Evolutionary conservation across 2,329 filamentous ascomycete species (phyloP).

Genomic region (Diaporthe batatas): DNA sequence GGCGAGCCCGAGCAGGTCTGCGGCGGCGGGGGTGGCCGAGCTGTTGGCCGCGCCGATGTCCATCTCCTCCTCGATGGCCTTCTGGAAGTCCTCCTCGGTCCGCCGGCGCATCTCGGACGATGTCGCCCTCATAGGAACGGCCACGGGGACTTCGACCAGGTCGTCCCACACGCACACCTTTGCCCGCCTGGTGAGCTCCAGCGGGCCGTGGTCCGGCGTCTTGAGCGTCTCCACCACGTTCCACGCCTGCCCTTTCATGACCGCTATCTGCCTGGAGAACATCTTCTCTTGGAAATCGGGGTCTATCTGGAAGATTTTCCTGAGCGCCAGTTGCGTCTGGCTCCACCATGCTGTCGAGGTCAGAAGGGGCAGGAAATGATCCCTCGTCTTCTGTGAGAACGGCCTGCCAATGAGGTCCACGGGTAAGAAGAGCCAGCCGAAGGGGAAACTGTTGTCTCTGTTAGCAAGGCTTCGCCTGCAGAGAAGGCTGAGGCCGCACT

Average conservation of each 20-base stretch:
- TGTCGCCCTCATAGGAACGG: slow-evolving; percentile 87
- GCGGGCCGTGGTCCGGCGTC: slow-evolving; percentile 88
- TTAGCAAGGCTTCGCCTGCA: slow-evolving; percentile 44
- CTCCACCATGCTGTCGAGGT: slow-evolving; percentile 98
- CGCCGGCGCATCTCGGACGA: slow-evolving; percentile 86
- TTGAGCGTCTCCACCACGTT: slow-evolving; percentile 99
- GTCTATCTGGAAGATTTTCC: slow-evolving; percentile 90
- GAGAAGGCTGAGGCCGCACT: slow-evolving; percentile 34
- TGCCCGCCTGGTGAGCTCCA: slow-evolving; percentile 90
- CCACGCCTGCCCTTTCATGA: slow-evolving; percentile 99
- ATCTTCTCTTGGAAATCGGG: slow-evolving; percentile 98
- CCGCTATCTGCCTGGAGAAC: slow-evolving; percentile 98
- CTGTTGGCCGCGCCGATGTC: slow-evolving; percentile 84
- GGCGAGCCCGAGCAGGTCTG: slow-evolving; percentile 78
- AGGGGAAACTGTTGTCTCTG: slow-evolving; percentile 83
- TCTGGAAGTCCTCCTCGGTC: slow-evolving; percentile 60
- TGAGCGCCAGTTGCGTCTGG: slow-evolving; percentile 88
- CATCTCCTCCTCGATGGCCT: slow-evolving; percentile 83
- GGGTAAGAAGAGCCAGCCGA: slow-evolving; percentile 97
- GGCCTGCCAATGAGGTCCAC: slow-evolving; percentile 96
- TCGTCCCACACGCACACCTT: slow-evolving; percentile 99
- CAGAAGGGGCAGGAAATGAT: slow-evolving; percentile 95
- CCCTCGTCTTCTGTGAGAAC: slow-evolving; percentile 92
- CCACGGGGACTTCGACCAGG: slow-evolving; percentile 93
- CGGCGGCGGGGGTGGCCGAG: slow-evolving; percentile 60